A percentile compares a stretch with the other conserved stretches of the same genome.
Evolutionary conservation across 2,329 filamentous ascomycete species (phyloP).

Genomic region (Dothistroma septosporum): DNA sequence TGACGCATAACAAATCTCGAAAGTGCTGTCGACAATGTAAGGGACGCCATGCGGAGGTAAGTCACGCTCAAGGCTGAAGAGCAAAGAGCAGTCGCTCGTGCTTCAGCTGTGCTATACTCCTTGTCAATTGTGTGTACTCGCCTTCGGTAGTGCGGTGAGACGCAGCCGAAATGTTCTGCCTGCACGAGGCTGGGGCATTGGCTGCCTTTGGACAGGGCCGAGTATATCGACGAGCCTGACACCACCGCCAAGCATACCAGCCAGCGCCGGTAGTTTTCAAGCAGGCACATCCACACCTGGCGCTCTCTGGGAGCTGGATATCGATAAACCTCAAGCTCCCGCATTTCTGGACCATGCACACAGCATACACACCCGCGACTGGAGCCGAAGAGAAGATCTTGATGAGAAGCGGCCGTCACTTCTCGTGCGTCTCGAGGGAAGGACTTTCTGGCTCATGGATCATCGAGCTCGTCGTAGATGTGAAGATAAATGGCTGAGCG

Average conservation of each 20-base stretch:
- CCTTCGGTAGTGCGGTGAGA: conserved; percentile 14
- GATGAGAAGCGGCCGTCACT: no score
- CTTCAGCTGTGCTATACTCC: not conserved
- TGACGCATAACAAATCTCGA: conserved; percentile 22
- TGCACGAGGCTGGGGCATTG: conserved; percentile 20
- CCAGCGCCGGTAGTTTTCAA: not conserved
- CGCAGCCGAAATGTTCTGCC: conserved; percentile 13
- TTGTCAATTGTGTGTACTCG: no score
- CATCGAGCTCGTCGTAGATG: no score
- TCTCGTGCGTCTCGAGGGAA: no score
- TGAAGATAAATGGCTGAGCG: no score
- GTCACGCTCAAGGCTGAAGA: conserved; percentile 6
- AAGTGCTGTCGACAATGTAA: conserved; percentile 24
- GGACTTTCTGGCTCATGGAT: no score
- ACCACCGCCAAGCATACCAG: conserved; percentile 5
- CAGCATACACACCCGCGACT: conserved; percentile 7
- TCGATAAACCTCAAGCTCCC: conserved; percentile 21
- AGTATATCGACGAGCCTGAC: not conserved
- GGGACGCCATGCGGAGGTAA: conserved; percentile 23
- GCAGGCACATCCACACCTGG: not conserved
- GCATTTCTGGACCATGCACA: conserved; percentile 21
- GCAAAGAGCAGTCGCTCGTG: not conserved
- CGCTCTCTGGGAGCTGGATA: conserved; percentile 6
- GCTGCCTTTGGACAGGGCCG: conserved; percentile 13
- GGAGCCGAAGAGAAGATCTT: conserved; percentile 7